Evolutionary conservation across 768 basidiomycete species (phyloP).

Genomic region (Russula ochroleuca): DNA sequence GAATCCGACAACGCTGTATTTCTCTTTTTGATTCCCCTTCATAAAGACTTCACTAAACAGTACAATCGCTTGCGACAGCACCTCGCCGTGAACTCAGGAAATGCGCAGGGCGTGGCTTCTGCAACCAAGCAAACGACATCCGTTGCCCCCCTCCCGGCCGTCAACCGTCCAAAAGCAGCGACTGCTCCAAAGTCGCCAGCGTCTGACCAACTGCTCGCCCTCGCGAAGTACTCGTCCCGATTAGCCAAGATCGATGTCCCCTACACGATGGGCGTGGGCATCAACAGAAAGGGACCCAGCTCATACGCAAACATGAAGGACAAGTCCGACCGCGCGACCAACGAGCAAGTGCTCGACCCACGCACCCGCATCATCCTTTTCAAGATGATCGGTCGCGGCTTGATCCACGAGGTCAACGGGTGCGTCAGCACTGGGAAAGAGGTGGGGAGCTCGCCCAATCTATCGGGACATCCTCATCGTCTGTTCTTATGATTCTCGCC

Average conservation of each 20-base stretch:
- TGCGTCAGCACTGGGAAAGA: constrained; percentile 99
- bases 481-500: not conserved
- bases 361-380: constrained; percentile 91
- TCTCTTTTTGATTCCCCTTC: not conserved
- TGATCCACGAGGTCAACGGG: constrained; percentile 88
- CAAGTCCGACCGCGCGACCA: constrained; percentile 94
- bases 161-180: constrained; percentile 56
- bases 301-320: constrained; percentile 88
- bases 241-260: constrained; percentile 72
- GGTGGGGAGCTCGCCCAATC: constrained; percentile 42
- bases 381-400: constrained; percentile 90
- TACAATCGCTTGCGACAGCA: constrained; percentile 94
- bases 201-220: constrained; percentile 64
- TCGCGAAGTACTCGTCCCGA: constrained; percentile 73
- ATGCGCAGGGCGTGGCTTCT: constrained; percentile 55
- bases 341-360: constrained; percentile 94
- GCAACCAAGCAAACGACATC: constrained; percentile 45
- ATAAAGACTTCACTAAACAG: constrained; percentile 93
- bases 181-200: constrained; percentile 52
- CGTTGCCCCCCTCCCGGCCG: constrained; percentile 62
- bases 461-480: not conserved
- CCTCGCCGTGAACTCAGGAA: constrained; percentile 74
- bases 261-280: constrained; percentile 62
- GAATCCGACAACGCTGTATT: constrained; percentile 8
- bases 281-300: constrained; percentile 90